These are phyloP conservation scores for Pseudogymnoascus sp. DNA, from an alignment of 2,329 filamentous ascomycete genomes.

Conservation along the genomic window DNA sequence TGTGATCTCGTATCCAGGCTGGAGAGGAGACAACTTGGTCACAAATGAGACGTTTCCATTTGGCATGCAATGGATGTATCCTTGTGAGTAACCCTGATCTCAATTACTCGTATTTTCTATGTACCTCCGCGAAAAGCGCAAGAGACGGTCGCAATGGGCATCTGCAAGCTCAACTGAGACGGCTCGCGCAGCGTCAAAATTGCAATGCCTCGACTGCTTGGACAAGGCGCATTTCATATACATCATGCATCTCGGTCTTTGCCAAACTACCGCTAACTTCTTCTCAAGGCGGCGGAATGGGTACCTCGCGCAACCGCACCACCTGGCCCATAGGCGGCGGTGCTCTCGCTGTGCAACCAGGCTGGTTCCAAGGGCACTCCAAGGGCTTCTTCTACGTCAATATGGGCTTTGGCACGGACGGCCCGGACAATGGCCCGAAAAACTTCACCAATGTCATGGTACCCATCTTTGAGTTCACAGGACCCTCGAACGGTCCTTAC, in stretches of 20 bases:
- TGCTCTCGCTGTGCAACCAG: slow-evolving; percentile 83
- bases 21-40: slow-evolving; percentile 34
- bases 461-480: slow-evolving; percentile 71
- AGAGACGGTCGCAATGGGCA: background rate
- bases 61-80: slow-evolving; percentile 34
- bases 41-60: slow-evolving; percentile 31
- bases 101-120: background rate
- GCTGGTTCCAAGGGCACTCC: slow-evolving; percentile 88
- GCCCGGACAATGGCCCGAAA: slow-evolving; percentile 51
- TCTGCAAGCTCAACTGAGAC: background rate
- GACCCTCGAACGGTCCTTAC: slow-evolving; percentile 76
- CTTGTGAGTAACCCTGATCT: slow-evolving; percentile 26
- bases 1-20: slow-evolving; percentile 33
- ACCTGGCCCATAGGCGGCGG: slow-evolving; percentile 86
- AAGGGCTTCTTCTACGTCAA: slow-evolving; percentile 85
- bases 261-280: slow-evolving; percentile 12
- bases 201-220: background rate
- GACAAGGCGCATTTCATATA: background rate
- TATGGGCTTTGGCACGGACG: slow-evolving; percentile 70
- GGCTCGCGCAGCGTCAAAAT: background rate
- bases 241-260: background rate
- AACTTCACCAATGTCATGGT: slow-evolving; percentile 88
- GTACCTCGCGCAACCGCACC: slow-evolving; percentile 71
- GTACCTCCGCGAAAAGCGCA: background rate
- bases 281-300: slow-evolving; percentile 70